phyloP scores from a whole-genome alignment of 2,329 filamentous ascomycete species.

The Geosmithia morbida region DNA sequence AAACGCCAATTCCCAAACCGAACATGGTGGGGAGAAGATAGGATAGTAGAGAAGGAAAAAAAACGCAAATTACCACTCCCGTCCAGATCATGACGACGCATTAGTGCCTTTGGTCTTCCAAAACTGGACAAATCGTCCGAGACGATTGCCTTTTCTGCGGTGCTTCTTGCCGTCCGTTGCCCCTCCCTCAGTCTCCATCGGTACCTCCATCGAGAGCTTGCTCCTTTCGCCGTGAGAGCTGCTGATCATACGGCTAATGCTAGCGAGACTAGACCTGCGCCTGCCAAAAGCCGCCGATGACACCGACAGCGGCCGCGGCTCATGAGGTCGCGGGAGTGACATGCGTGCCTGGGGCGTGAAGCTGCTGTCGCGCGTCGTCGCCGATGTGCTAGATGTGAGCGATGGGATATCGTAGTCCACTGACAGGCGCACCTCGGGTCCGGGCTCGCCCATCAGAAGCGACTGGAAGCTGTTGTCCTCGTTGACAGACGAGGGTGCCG shows the following conservation, averaged over 20 bases:
- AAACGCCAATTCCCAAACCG: slow-evolving; percentile 9
- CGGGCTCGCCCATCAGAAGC: slow-evolving; percentile 57
- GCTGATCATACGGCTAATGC: slow-evolving; percentile 62
- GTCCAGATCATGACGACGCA: slow-evolving; percentile 18
- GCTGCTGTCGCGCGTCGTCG: slow-evolving; percentile 56
- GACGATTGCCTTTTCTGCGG: slow-evolving; percentile 53
- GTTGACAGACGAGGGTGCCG: slow-evolving; percentile 57
- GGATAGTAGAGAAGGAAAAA: not conserved
- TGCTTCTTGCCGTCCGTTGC: slow-evolving; percentile 24
- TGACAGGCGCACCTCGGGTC: slow-evolving; percentile 57
- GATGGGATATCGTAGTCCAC: slow-evolving; percentile 59
- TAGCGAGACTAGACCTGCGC: slow-evolving; percentile 62
- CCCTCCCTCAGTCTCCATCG: slow-evolving; percentile 37
- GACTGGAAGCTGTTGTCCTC: slow-evolving; percentile 61
- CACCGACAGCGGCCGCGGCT: slow-evolving; percentile 48
- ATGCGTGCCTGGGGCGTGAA: slow-evolving; percentile 25
- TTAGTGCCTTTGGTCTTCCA: slow-evolving; percentile 45
- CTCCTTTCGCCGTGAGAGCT: slow-evolving; percentile 61
- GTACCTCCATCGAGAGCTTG: slow-evolving; percentile 58
- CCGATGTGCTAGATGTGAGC: slow-evolving; percentile 60
- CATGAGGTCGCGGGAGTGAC: slow-evolving; percentile 30
- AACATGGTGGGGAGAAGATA: too few relatives aligned
- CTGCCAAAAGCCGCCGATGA: slow-evolving; percentile 49
- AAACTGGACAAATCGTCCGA: slow-evolving; percentile 66
- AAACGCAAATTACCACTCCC: not conserved